These are phyloP conservation scores for Eucalyptus pauciflora DNA, from an alignment of 345 rosid species.

Conservation along the genomic window DNA sequence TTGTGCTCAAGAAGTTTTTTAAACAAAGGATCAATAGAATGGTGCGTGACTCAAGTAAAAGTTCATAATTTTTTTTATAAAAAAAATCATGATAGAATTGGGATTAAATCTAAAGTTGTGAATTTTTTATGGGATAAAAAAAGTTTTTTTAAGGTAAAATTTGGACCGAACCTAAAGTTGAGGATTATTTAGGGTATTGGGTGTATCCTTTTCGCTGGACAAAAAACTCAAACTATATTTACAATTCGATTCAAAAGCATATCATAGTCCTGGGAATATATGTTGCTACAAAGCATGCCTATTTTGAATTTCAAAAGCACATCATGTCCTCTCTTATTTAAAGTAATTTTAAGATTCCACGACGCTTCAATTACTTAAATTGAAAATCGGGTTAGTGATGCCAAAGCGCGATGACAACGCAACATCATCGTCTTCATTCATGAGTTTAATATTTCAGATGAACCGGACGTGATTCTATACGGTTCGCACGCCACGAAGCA, in stretches of 20 bases:
- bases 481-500: not conserved
- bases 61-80: too few relatives aligned
- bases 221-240: not conserved
- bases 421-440: not conserved
- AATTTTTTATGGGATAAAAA: too few relatives aligned
- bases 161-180: not conserved
- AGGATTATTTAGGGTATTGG: not conserved
- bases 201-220: fast-evolving
- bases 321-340: not conserved
- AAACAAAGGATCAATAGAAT: fast-evolving
- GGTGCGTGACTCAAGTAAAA: not conserved
- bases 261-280: not conserved
- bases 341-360: not conserved
- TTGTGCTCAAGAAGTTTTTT: too few relatives aligned
- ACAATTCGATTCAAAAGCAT: fast-evolving
- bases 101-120: not conserved
- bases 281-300: not conserved
- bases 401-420: not conserved
- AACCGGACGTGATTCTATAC: not conserved
- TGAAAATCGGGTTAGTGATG: not conserved
- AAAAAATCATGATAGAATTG: too few relatives aligned
- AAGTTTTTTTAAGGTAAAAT: not conserved
- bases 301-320: not conserved
- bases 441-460: not conserved
- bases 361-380: not conserved